Conservation (phyloP, 208 protist genomes). For the Trypanosoma melophagium region DNA sequence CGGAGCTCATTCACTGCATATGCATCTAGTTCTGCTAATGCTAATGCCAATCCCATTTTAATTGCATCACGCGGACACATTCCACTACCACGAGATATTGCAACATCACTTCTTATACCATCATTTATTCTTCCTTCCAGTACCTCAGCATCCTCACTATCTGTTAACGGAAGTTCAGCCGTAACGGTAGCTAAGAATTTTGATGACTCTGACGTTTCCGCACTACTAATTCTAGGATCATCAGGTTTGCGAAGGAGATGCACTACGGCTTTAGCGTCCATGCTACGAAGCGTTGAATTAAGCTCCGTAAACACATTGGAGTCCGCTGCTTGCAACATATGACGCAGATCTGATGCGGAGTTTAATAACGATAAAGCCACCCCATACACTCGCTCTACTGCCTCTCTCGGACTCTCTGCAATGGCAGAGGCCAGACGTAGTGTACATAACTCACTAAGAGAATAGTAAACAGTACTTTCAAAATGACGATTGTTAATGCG, state of each 20-base stretch:
- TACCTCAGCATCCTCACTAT: slow-evolving; percentile 5
- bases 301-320: slow-evolving; percentile 35
- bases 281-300: slow-evolving; percentile 20
- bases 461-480: slow-evolving; percentile 36
- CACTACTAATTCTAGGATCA: background rate
- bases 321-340: slow-evolving; percentile 31
- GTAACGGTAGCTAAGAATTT: slow-evolving; percentile 26
- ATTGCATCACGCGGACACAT: slow-evolving; percentile 35
- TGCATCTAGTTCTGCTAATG: slow-evolving; percentile 31
- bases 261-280: slow-evolving; percentile 24
- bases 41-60: slow-evolving; percentile 34
- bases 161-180: slow-evolving; percentile 22
- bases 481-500: slow-evolving; percentile 24
- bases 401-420: slow-evolving; percentile 20
- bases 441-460: slow-evolving; percentile 24
- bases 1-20: slow-evolving; percentile 29
- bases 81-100: slow-evolving; percentile 31
- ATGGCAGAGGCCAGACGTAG: slow-evolving; percentile 22
- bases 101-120: slow-evolving; percentile 29
- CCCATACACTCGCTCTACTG: slow-evolving; percentile 28
- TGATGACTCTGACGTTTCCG: background rate
- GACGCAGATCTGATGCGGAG: slow-evolving; percentile 16
- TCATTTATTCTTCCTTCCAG: background rate
- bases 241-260: slow-evolving; percentile 15
- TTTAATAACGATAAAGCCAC: slow-evolving; percentile 25